phyloP scores from a whole-genome alignment of 345 rosid species.

The Syzygium grande region DNA sequence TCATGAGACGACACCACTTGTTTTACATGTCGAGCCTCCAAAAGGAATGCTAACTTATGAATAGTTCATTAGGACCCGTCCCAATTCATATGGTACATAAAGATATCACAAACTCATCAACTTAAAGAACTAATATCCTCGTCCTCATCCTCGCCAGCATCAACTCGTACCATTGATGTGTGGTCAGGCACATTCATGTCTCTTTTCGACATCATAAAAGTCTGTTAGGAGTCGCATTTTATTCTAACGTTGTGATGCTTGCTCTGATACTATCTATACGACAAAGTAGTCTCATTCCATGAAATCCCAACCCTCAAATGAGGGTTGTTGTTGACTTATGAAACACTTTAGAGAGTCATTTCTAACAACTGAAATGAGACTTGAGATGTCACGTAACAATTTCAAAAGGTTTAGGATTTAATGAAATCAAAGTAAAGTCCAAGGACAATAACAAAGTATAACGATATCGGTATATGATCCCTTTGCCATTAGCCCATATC shows the following conservation, averaged over 20 bases:
- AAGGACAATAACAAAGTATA: background rate
- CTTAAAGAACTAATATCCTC: background rate
- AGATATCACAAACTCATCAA: background rate
- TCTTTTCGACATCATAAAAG: background rate
- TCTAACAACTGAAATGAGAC: background rate
- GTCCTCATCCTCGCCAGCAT: background rate
- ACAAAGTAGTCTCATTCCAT: background rate
- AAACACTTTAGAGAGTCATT: background rate
- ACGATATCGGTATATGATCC: background rate
- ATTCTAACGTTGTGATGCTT: background rate
- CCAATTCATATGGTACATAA: background rate
- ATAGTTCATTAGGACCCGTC: background rate
- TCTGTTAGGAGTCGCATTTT: background rate
- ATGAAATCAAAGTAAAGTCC: background rate
- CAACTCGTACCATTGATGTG: background rate
- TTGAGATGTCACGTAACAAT: background rate
- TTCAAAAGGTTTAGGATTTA: background rate
- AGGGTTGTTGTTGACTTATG: background rate
- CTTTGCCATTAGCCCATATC: background rate
- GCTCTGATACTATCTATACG: background rate
- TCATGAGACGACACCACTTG: background rate
- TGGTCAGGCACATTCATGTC: background rate
- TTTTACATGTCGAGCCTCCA: background rate
- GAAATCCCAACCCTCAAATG: background rate
- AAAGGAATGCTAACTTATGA: background rate